Percentiles rank a stretch among this genome's conserved stretches.
phyloP scores from a whole-genome alignment of 352 stramenopile genomes.

The Hyaloperonospora brassicae region DNA sequence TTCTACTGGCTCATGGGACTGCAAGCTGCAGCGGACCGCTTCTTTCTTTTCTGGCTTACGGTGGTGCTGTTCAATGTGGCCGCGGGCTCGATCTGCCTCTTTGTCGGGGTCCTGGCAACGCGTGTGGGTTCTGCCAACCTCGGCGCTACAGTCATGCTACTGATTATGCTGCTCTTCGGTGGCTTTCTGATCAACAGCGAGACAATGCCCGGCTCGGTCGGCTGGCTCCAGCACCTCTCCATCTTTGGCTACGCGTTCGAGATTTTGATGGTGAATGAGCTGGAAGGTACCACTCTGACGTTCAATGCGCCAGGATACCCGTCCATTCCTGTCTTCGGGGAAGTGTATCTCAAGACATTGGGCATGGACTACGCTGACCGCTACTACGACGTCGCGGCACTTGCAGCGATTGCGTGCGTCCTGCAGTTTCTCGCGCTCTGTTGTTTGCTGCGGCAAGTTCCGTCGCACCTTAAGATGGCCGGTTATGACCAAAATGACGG shows the following conservation, averaged over 20 bases:
- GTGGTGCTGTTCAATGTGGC: conserved; percentile 78
- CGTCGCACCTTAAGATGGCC: conserved; percentile 33
- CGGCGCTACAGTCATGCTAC: conserved; percentile 58
- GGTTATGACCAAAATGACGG: conserved; percentile 17
- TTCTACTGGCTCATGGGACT: conserved; percentile 86
- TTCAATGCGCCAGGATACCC: conserved; percentile 76
- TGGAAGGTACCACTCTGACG: conserved; percentile 61
- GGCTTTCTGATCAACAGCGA: conserved; percentile 79
- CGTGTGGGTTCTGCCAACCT: conserved; percentile 68
- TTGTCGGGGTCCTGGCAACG: conserved; percentile 54
- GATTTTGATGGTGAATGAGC: conserved; percentile 79
- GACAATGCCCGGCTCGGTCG: conserved; percentile 56
- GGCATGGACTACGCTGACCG: conserved; percentile 72
- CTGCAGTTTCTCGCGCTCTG: conserved; percentile 54
- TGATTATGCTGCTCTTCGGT: conserved; percentile 81
- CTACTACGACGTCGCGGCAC: conserved; percentile 56
- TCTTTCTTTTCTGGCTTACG: conserved; percentile 60
- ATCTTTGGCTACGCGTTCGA: conserved; percentile 86
- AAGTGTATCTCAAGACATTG: conserved; percentile 81
- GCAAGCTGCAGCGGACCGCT: conserved; percentile 44
- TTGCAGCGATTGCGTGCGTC: conserved; percentile 38
- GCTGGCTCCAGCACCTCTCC: conserved; percentile 72
- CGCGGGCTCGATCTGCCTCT: conserved; percentile 66
- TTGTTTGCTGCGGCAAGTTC: conserved; percentile 57
- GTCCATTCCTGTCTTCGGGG: conserved; percentile 64